phyloP scores from a whole-genome alignment of 768 basidiomycete species.

The Serpula lacrymans region DNA sequence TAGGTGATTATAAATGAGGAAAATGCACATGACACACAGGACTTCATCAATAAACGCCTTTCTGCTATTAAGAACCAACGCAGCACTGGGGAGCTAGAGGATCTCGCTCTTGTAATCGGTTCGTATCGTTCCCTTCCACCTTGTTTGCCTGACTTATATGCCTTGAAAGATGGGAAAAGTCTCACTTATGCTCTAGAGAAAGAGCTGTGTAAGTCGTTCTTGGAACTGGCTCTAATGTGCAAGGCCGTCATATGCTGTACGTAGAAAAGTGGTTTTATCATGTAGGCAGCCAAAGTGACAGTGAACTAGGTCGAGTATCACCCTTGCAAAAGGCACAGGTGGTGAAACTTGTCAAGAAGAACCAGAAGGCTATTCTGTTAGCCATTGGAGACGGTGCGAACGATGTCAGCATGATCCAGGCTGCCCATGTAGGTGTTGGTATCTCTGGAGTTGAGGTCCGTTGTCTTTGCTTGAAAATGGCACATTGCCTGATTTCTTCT shows the following conservation, averaged over 20 bases:
- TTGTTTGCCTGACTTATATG: neutral
- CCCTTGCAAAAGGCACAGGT: constrained; percentile 97
- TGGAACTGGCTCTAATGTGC: constrained; percentile 96
- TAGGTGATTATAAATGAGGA: constrained; percentile 96
- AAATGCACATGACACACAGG: constrained; percentile 72
- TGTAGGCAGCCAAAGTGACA: neutral
- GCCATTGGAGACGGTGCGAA: constrained; percentile 98
- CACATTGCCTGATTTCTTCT: neutral
- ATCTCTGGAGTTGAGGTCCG: constrained; percentile 94
- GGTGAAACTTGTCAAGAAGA: constrained; percentile 98
- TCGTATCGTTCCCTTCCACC: constrained; percentile 14
- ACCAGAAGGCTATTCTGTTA: constrained; percentile 87
- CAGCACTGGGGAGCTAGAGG: constrained; percentile 88
- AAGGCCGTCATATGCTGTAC: constrained; percentile 97
- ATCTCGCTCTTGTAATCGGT: constrained; percentile 95
- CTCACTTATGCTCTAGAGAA: constrained; percentile 91
- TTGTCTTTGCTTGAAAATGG: neutral
- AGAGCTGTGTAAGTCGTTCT: constrained; percentile 81
- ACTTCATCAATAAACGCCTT: constrained; percentile 85
- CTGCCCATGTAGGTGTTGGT: constrained; percentile 95
- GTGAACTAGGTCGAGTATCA: constrained; percentile 80
- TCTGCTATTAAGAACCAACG: constrained; percentile 92
- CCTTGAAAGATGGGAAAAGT: constrained; percentile 83
- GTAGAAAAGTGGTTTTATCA: too few species aligned
- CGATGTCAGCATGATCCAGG: constrained; percentile 99